Evolutionary conservation across 345 rosid species (phyloP), one percentile per base, ranked within the genome.

Genomic region (Citrus maxima): DNA sequence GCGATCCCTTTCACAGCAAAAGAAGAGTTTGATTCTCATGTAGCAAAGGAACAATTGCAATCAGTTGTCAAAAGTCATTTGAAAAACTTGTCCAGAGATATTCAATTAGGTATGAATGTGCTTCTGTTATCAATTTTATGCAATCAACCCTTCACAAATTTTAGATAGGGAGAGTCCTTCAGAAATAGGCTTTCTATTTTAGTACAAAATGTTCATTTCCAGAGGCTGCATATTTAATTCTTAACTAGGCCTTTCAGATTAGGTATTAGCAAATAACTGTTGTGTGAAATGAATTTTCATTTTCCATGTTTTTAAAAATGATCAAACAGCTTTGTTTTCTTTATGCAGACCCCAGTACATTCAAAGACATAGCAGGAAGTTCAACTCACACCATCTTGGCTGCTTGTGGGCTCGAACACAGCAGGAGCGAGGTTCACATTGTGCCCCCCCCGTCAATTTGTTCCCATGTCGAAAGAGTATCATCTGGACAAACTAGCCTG

Each of bases 401-500:
- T 67, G 93, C 95, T 27, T 93, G 99, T 78, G 98, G 97, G 58
- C 88, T 89, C 3, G 96, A 93, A 62, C 97, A 91, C 67, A 82
- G 82, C 85, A 86, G 88, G 77, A 88, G 86, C 12, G 93, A 94
- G 87, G 93, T 85, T 75, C 90, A 85, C 24, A 21, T 74, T 10
- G 84, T 89, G 78, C 90, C 90, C 4, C 88, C 87, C 4, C 90
- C 93, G 42, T 84, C 82, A 7, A 81, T 64, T 25, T 96, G 99
- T 86, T 46, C 77, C 27, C 99, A 96, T 40, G 24, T 78, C 1
- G 89, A 84, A 73, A 87, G 82, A 83, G 46, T 84, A 77, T 80
- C 75, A 46, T 83, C 84, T 24, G 95, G 88, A 70, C 89, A 84
- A 84, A 82, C 78, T 32, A 92, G 97, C 84, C 78, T 90, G 82